A percentile compares a stretch with the other conserved stretches of the same genome.
Evolutionary conservation across 2,329 filamentous ascomycete genomes (phyloP).

Genomic region (Cladosporium oxysporum): DNA sequence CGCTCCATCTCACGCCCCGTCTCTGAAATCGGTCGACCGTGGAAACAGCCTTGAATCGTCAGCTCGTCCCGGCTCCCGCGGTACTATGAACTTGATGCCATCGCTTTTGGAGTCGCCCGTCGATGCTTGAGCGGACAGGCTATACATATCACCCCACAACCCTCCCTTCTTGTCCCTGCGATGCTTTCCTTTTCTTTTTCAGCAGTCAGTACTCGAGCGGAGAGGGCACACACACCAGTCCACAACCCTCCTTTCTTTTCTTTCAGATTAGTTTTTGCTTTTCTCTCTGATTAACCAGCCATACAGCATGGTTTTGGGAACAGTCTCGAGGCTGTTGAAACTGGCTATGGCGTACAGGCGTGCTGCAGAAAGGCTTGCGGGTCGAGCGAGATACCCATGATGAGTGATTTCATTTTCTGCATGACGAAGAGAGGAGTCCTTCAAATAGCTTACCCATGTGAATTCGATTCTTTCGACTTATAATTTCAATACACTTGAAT

Average conservation of each 20-base stretch:
- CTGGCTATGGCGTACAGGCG: background rate
- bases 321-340: background rate
- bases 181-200: background rate
- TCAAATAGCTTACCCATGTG: background rate
- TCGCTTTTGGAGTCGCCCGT: conserved; percentile 1
- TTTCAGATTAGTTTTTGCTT: background rate
- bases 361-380: background rate
- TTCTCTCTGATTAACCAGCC: background rate
- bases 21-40: conserved; percentile 16
- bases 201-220: background rate
- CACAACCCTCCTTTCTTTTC: background rate
- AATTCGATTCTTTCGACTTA: background rate
- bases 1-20: conserved; percentile 20
- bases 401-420: background rate
- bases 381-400: conserved; percentile 8
- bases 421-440: background rate
- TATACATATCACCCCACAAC: background rate
- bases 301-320: background rate
- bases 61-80: conserved; percentile 20
- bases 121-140: background rate
- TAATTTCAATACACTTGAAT: background rate
- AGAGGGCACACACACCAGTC: background rate
- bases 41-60: conserved; percentile 22
- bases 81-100: conserved; percentile 17
- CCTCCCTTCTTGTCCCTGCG: background rate